Evolutionary conservation across 768 basidiomycete genomes (phyloP), one percentile per base, ranked within the genome.

Genomic region (Clitopilus hobsonii): DNA sequence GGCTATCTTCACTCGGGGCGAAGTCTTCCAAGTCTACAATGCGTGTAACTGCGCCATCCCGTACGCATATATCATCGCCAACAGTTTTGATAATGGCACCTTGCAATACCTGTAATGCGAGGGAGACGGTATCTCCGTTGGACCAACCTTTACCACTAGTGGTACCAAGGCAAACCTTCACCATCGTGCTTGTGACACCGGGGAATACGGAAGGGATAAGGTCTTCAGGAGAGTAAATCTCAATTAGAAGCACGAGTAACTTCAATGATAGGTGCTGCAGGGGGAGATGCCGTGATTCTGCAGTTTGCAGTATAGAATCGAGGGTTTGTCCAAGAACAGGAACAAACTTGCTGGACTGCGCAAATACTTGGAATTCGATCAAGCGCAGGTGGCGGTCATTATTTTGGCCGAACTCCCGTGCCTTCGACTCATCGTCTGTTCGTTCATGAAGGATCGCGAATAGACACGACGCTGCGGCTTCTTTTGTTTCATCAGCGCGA

Each of bases 301-400:
- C 72, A 10, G 81, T 75, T 11, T 64, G 68, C 49, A 96, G 74
- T n/a, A 94, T 73, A 5, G 84, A 82, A 59, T 89, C 84, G 32
- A 97, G 69, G 8, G 89, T 91, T 67, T 90, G 90, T 11, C 94
- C 95, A 26, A 95, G 71, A 36, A 96, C 76, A 5, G 95, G 88
- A 29, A 88, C 72, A 61, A 91, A 85, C 55, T 74, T 76, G 32
- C 69, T 49, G 16, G 76, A 69, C 36, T 73, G 76, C 1, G 81
- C 70, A 53, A 82, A 70, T 32, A 72, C 71, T 51, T 75, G 67
- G 24, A 86, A 68, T 53, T 69, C 64, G 14, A 56, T 56, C 7
- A 72, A 61, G 55, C 73, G 72, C 28, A 69, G 63, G 32, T 64
- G 47, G 18, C 65, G 67, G 48, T 62, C 55, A 25, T 49, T 45